These are phyloP conservation scores for Komagataella pastoris DNA, from an alignment of 805 yeast species.

Conservation along the genomic window DNA sequence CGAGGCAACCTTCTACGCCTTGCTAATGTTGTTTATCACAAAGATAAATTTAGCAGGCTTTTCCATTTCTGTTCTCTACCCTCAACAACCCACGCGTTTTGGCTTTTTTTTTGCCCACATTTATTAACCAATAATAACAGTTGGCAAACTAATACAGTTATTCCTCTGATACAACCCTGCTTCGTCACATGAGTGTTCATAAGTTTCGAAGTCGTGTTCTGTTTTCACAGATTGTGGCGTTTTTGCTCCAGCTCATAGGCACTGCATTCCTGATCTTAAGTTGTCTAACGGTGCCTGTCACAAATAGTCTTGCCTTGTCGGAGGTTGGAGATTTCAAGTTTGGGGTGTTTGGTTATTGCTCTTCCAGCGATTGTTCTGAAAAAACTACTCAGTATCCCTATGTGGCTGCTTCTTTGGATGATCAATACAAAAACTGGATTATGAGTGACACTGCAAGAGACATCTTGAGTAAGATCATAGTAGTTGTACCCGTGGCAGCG, in stretches of 20 bases:
- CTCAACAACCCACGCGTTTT: background rate
- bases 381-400: background rate
- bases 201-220: background rate
- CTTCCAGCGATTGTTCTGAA: constrained; percentile 22
- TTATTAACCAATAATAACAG: background rate
- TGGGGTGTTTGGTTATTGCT: constrained; percentile 63
- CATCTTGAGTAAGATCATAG: constrained; percentile 37
- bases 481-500: constrained; percentile 55
- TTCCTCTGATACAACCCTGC: background rate
- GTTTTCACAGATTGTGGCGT: constrained; percentile 13
- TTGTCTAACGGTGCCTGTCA: constrained; percentile 49
- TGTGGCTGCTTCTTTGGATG: constrained; percentile 24
- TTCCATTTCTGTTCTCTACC: background rate
- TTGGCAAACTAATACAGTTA: background rate
- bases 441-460: constrained; percentile 31
- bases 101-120: background rate
- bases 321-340: constrained; percentile 29
- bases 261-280: constrained; percentile 52
- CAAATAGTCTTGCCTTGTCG: constrained; percentile 33
- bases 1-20: background rate
- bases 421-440: constrained; percentile 28
- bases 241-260: constrained; percentile 35
- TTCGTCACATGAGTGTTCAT: background rate
- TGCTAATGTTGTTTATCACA: background rate
- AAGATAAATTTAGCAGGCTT: background rate